Base-by-base conservation (phyloP, 208 protist species). In the Acanthamoeba divionensis region DNA sequence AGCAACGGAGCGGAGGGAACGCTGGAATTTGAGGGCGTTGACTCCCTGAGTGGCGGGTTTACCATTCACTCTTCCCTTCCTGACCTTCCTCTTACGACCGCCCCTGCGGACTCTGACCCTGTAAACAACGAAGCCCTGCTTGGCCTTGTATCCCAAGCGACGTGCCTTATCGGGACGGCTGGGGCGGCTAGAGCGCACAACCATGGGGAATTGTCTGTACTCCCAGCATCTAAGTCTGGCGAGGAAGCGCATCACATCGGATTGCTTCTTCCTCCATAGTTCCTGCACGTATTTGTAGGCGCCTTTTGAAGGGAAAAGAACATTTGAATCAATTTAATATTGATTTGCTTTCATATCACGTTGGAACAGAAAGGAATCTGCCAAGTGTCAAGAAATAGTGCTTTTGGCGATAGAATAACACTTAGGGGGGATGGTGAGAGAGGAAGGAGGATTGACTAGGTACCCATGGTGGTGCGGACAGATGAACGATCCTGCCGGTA, bases 221-320 rank as follows among this genome's bases (percentile, higher is more conserved):
- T 99, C 98, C 99, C 99, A 99, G 92, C 95, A 95, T 90, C 99
- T 97, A 57, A 99, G 95, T 91, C 99, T 97, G 89, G 97, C 95
- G 57, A 99, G 96, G 97, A 99, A 99, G 93, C 98, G 97, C 93
- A 99, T 96, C 92, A 98, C 98, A 97, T 99, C 99, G 94, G 97
- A 99, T 97, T 99, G 99, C 96, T 99, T 99, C 95, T 99, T 99
- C 94, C 98, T 99, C 97, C 98, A 99, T 45, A 99, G 94, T 95
- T 99, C 99, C 80, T 99, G 97, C 92, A 99, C 88, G 95, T 99
- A 99, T 96, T 99, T 99, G 97, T 99, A 99, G 69, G 98, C 98
- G 67, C 99, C 99, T 98, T 98, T 99, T 62, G 54, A 95, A 89
- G 66, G 73, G 92, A 47, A 21, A 2, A 50, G 9, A 79, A 91